Base-by-base conservation (phyloP, 257 asterid species). In the Salvia rosmarinus region DNA sequence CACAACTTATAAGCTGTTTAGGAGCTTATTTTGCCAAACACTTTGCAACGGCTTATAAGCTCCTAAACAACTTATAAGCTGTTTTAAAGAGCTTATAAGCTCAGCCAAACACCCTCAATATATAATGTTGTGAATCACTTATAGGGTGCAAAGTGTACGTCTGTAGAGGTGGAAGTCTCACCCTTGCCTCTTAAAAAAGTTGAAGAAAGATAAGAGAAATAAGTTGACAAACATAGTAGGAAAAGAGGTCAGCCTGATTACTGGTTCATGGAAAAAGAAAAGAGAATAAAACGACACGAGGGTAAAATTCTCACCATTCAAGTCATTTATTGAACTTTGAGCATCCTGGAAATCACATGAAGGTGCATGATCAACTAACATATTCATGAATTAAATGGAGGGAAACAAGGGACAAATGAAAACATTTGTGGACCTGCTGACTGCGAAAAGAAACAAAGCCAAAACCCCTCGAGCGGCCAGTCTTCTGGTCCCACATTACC, bases 401-500 rank as follows among this genome's bases (percentile, higher is more conserved):
- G 4, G 39, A 47, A 17, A 13, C 13, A 25, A 34, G 25, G 28
- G 32, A 28, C 8, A 9, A 20, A 32, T 2, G 56, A 61, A 58
- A 55, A 42, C 23, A 57, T 62, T 25, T 2, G 23, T 73, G 43
- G 42, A 87, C 97, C 95, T 86, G 96, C 85, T 92, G 98, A 67
- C 47, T 84, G 43, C 96, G 96, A 56, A 86, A 92, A 75, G 95
- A 92, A 43, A 89, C 96, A 76, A 92, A 92, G 10, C 98, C 98
- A 78, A 89, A 92, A 9, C 98, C 98, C 84, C 98, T 83, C 4
- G 98, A 92, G 39, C 96, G 94, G 23, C 98, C 96, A 75, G 96
- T 86, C 80, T 92, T 92, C 84, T 89, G 98, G 72, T 89, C 98
- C 98, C 98, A 92, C 98, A 92, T 89, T 50, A 92, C 98, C 84